These are phyloP conservation scores for Didymella pomorum DNA, from an alignment of 2,329 filamentous ascomycete genomes.

Conservation along the genomic window DNA sequence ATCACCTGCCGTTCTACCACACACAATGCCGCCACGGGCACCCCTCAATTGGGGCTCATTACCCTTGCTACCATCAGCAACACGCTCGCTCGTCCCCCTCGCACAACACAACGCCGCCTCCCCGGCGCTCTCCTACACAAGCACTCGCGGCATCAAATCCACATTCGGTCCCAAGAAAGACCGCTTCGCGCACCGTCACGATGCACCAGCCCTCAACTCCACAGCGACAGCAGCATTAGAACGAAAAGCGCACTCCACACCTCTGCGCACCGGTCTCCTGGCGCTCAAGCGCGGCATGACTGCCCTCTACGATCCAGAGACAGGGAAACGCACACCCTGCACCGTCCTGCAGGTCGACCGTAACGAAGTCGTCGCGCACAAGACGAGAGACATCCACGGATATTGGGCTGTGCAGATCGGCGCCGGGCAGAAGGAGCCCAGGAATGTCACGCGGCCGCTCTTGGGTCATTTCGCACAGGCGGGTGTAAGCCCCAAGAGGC, in stretches of 20 bases:
- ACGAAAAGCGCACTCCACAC: constrained; percentile 65
- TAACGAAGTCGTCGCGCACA: constrained; percentile 87
- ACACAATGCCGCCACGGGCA: constrained; percentile 46
- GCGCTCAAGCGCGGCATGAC: constrained; percentile 97
- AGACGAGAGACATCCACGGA: constrained; percentile 80
- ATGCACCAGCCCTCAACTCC: constrained; percentile 61
- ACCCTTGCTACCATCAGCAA: constrained; percentile 42
- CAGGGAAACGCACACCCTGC: constrained; percentile 80
- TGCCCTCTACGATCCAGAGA: constrained; percentile 79
- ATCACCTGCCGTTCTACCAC: constrained; percentile 10
- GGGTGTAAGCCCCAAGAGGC: constrained; percentile 81
- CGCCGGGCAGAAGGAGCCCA: constrained; percentile 73
- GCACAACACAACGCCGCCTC: constrained; percentile 27
- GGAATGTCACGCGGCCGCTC: constrained; percentile 81
- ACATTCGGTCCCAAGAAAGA: constrained; percentile 60
- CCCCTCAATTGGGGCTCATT: constrained; percentile 46
- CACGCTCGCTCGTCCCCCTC: constrained; percentile 33
- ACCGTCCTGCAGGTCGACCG: constrained; percentile 94
- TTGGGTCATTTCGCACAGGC: constrained; percentile 88
- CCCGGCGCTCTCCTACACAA: constrained; percentile 32
- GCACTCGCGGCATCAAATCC: constrained; percentile 61
- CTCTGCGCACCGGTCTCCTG: constrained; percentile 79
- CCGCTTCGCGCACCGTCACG: constrained; percentile 62
- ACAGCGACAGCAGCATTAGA: constrained; percentile 66
- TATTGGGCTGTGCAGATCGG: constrained; percentile 96